Percentiles rank a stretch among this genome's conserved stretches.
Conservation (phyloP, 2,329 filamentous ascomycete genomes). For the Thyridium curvatum region DNA sequence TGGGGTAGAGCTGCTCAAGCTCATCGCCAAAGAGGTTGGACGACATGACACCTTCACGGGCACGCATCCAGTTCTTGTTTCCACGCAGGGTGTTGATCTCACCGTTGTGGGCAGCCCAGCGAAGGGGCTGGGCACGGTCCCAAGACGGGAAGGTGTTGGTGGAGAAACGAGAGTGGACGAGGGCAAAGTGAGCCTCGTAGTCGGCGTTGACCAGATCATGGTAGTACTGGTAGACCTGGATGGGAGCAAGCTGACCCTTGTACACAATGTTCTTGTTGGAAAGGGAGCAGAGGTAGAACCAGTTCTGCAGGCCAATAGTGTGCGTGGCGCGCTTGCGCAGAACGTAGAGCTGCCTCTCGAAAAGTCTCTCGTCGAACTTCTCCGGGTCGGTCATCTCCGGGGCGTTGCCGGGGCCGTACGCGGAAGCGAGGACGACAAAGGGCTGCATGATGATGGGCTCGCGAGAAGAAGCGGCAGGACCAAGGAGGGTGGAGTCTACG, state of each 20-base stretch:
- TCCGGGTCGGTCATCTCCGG: constrained; percentile 74
- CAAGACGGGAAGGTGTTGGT: constrained; percentile 98
- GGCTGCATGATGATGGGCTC: constrained; percentile 95
- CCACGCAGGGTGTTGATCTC: constrained; percentile 96
- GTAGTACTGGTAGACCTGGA: constrained; percentile 97
- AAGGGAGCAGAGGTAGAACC: constrained; percentile 96
- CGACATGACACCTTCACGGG: constrained; percentile 89
- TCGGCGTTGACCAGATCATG: constrained; percentile 95
- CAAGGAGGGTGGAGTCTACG: constrained; percentile 85
- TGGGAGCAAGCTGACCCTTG: constrained; percentile 90
- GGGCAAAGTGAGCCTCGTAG: constrained; percentile 93
- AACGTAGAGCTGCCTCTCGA: constrained; percentile 90
- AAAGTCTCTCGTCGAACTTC: constrained; percentile 75
- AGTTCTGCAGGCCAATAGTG: constrained; percentile 91
- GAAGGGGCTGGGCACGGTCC: constrained; percentile 92
- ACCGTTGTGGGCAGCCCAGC: constrained; percentile 97
- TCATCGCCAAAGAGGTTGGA: constrained; percentile 91
- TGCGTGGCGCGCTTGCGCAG: constrained; percentile 93
- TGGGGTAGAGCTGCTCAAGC: constrained; percentile 83
- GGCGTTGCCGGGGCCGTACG: constrained; percentile 75
- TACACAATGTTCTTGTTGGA: constrained; percentile 99
- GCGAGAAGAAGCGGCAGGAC: constrained; percentile 85
- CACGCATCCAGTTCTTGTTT: constrained; percentile 99
- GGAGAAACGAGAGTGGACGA: constrained; percentile 95
- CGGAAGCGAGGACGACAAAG: constrained; percentile 81